Evolutionary conservation across 345 rosid genomes (phyloP), one percentile per base, ranked within the genome.

Genomic region (Hypericum perforatum): DNA sequence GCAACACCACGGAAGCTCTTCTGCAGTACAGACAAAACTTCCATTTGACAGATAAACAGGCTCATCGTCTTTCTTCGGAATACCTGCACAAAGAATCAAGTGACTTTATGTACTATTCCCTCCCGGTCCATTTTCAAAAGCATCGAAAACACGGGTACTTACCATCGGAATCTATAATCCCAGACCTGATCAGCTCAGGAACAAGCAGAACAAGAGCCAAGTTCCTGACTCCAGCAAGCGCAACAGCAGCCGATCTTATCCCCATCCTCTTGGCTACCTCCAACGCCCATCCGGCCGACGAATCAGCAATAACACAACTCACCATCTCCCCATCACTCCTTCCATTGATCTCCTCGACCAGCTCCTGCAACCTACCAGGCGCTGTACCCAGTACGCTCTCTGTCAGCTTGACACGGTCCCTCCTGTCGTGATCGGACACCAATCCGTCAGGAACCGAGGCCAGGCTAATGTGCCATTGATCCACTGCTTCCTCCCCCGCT

Each of bases 381-480:
- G 65, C 56, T 42, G 53, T 65, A 11, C 15, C 49, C 0, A 16
- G 6, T 9, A 59, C 41, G 9, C 63, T 59, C 53, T 51, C 41
- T 1, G 38, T 8, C 36, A 39, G 8, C 55, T 29, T 49, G 16
- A 8, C 5, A 1, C 39, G 49, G 6, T 57, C 70, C 50, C 38
- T 64, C 12, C 67, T 51, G 3, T 68, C 69, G 11, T 65, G 66
- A 0, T 58, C 66, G 7, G 13, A 36, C 9, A 55, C 63, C 39
- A 69, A 29, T 9, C 74, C 74, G 37, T 73, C 68, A 6, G 66
- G 68, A 49, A 69, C 15, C 1, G 68, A 58, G 36, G 58, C 73
- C 1, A 72, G 40, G 43, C 48, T 63, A 39, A 76, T 42, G 5
- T 7, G 50, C 11, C 41, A 16, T 11, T 11, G 45, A 7, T 53